A percentile compares a stretch with the other conserved stretches of the same genome.
Conservation (phyloP, 2,329 filamentous ascomycete species). For the Botrytis paeoniae region DNA sequence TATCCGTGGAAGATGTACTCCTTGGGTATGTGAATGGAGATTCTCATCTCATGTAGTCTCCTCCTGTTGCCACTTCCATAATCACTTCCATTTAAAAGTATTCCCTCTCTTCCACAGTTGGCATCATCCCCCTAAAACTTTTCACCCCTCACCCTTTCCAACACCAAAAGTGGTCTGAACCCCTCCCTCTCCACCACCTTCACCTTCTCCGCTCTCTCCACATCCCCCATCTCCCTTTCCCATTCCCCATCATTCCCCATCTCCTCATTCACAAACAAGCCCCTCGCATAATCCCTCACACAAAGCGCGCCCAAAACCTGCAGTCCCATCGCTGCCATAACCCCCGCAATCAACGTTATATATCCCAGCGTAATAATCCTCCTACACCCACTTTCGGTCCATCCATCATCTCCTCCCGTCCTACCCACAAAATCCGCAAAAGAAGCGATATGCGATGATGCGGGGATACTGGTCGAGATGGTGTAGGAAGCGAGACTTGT, state of each 20-base stretch:
- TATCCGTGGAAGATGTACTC: background rate
- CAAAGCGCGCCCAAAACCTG: slow-evolving; percentile 12
- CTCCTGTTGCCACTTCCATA: too few species aligned
- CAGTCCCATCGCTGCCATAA: background rate
- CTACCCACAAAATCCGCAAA: slow-evolving; percentile 25
- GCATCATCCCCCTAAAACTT: background rate
- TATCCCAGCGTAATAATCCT: background rate
- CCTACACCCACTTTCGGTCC: background rate
- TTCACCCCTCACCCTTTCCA: background rate
- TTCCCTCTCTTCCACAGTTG: background rate
- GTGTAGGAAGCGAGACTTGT: background rate
- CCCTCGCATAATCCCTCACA: slow-evolving; percentile 21
- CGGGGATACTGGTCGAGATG: background rate
- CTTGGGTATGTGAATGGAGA: background rate
- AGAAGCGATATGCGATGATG: slow-evolving; percentile 25
- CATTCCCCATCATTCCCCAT: background rate
- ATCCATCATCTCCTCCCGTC: background rate
- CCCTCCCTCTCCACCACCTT: background rate
- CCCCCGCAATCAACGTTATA: background rate
- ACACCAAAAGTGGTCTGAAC: background rate
- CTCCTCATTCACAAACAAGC: slow-evolving; percentile 24
- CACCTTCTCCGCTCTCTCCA: background rate
- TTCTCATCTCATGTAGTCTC: background rate
- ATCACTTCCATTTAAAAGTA: background rate
- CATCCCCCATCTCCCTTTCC: background rate